Conservation (phyloP, 2,329 filamentous ascomycete genomes). For the Botrytis paeoniae region DNA sequence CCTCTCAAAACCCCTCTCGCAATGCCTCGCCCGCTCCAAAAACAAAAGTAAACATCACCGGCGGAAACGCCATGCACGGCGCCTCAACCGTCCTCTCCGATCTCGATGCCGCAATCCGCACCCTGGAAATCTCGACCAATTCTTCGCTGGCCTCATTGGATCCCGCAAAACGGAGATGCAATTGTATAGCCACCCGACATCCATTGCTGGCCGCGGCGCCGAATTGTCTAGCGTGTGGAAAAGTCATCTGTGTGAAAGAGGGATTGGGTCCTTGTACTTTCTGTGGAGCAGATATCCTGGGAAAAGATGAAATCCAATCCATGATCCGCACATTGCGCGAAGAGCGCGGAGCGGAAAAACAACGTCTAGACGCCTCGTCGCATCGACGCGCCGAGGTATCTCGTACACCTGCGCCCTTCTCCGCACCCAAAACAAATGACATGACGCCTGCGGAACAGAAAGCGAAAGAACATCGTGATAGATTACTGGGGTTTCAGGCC, state of each 20-base stretch:
- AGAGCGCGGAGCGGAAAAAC: slow-evolving; percentile 82
- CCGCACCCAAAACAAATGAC: slow-evolving; percentile 41
- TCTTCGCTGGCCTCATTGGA: slow-evolving; percentile 56
- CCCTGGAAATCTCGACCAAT: slow-evolving; percentile 89
- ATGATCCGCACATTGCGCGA: slow-evolving; percentile 83
- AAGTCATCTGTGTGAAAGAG: slow-evolving; percentile 92
- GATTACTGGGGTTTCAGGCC: slow-evolving; percentile 63
- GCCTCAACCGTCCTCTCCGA: slow-evolving; percentile 70
- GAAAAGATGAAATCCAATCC: slow-evolving; percentile 68
- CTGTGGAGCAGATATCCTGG: slow-evolving; percentile 73
- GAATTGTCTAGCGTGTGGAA: slow-evolving; percentile 89
- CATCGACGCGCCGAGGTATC: slow-evolving; percentile 66
- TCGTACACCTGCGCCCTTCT: slow-evolving; percentile 58
- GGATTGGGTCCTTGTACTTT: slow-evolving; percentile 92
- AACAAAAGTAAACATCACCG: slow-evolving; percentile 69
- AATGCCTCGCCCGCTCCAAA: slow-evolving; percentile 38
- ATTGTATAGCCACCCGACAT: slow-evolving; percentile 84
- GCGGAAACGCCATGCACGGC: slow-evolving; percentile 79
- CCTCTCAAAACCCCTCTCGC: slow-evolving; percentile 48
- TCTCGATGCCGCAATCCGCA: slow-evolving; percentile 77
- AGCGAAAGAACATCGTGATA: slow-evolving; percentile 64
- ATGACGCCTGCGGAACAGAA: slow-evolving; percentile 42
- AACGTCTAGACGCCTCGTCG: slow-evolving; percentile 72
- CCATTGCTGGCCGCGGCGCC: slow-evolving; percentile 86
- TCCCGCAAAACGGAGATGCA: slow-evolving; percentile 64